A percentile compares a stretch with the other conserved stretches of the same genome.
Evolutionary conservation across 2,329 filamentous ascomycete species (phyloP).

Genomic region (Hirsutella minnesotensis): DNA sequence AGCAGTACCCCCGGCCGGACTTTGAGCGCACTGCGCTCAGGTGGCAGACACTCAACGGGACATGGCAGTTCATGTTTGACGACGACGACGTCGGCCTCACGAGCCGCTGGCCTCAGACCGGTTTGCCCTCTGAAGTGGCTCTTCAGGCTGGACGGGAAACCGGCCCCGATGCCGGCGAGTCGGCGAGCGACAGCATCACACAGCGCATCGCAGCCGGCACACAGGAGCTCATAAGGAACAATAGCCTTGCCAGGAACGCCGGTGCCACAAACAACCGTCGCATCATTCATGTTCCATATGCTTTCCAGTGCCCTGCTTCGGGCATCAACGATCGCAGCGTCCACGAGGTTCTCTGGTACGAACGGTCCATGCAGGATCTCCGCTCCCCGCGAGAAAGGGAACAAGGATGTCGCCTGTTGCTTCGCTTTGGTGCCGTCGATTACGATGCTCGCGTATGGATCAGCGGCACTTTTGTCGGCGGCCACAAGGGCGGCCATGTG

Average conservation of each 20-base stretch:
- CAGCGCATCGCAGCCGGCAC: constrained; percentile 38
- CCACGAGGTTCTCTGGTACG: constrained; percentile 59
- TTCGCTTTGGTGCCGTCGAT: constrained; percentile 50
- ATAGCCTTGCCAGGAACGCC: constrained; percentile 20
- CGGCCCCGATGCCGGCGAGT: constrained; percentile 22
- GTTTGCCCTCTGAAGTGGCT: constrained; percentile 32
- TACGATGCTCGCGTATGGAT: constrained; percentile 49
- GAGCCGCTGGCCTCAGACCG: constrained; percentile 39
- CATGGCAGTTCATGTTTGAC: constrained; percentile 55
- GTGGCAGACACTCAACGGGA: constrained; percentile 50
- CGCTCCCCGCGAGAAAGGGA: constrained; percentile 29
- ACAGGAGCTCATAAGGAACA: constrained; percentile 33
- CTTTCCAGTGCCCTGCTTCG: constrained; percentile 52
- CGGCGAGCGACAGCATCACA: constrained; percentile 18
- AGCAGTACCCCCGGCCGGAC: constrained; percentile 50
- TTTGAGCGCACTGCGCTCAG: constrained; percentile 42
- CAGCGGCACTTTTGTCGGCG: constrained; percentile 37
- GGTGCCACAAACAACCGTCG: constrained; percentile 27
- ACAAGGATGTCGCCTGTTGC: constrained; percentile 29
- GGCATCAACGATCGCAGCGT: constrained; percentile 49
- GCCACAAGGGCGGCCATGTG: constrained; percentile 47
- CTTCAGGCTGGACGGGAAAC: constrained; percentile 11
- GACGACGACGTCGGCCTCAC: constrained; percentile 46
- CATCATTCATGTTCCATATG: constrained; percentile 51
- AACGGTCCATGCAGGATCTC: constrained; percentile 38